Evolutionary conservation across 805 yeast species (phyloP), one percentile per base, ranked within the genome.

Genomic region (Sugiyamaella americana): DNA sequence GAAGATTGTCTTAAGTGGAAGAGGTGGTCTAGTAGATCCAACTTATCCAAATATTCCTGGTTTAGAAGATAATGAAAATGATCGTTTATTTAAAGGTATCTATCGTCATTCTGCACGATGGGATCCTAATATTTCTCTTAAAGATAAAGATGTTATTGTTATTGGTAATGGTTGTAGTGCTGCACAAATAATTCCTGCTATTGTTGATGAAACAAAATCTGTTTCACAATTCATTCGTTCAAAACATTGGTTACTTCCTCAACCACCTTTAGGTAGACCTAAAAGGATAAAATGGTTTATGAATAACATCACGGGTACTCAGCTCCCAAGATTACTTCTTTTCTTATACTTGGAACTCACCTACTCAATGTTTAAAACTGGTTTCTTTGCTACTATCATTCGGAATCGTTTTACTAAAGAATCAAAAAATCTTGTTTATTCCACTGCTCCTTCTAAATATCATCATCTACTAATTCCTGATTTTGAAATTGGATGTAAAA

Each of bases 1-100:
- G 3, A 59, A 62, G 35, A 45, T 51, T 19, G 34, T 62, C 19
- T 50, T 61, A 30, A 55, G 45, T 24, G 60, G 58, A 5, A 40
- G 46, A n/a, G 65, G 65, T 10, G 46, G 54, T 6, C 52, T 64
- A 30, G 53, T 53, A 37, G 57, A 55, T 13, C 60, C 63, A 48
- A 53, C 53, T 8, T 48, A 56, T 41, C 68, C 68, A 2, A 48
- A 41, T 4, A 55, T 60, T 29, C 49, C 47, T 23, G 68, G 68
- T 1, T 44, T 62, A 3, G 51, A 57, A 2, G 50, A 48, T 23
- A 13, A 26, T 26, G 50, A 49, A 34, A 48, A 52, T 41, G 45
- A 40, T 13, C 45, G 55, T 2, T 40, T 22, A 11, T 52, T 51
- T 41, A 40, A 52, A 45, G 56, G 56, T 10, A 32, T 44, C 3